Evolutionary conservation across 2,329 filamentous ascomycete species (phyloP), one percentile per base, ranked within the genome.

Genomic region (Colletotrichum sp.): DNA sequence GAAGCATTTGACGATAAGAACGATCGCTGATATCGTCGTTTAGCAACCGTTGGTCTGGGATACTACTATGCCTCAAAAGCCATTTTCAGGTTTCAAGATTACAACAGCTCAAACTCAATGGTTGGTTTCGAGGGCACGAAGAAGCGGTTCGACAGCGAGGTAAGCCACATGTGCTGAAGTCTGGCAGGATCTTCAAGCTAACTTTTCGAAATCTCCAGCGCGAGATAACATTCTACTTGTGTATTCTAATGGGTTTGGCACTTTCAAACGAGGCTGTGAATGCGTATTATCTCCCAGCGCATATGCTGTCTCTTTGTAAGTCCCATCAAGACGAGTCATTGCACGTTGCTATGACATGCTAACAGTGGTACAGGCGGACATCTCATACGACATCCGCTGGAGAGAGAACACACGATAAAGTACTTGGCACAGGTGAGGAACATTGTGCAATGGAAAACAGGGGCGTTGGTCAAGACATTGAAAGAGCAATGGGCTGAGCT

Each of bases 11-110:
- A 12, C 0, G 0, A 3, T 28, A 12, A 56, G 21, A 26, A 58
- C 26, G 16, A 3, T 48, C 4, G 7, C 26, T 43, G 18, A 52
- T 18, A 30, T 69, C 10, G 10, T n/a, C 18, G 4, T 18, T 16
- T 5, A 55, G 21, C 13, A 82, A 84, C 83, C 3, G 81, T 85
- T 26, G 84, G 82, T 13, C 73, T 85, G 76, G 83, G 85, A 58
- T 84, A 85, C 65, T 85, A 85, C 28, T 82, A 84, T 64, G 79
- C 83, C 3, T 62, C 75, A 1, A 77, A 63, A 14, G 69, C 74
- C 16, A 68, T 79, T 8, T 74, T 78, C 18, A 76, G 64, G 52
- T 72, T 79, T n/a, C 77, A 70, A 3, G 68, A 72, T 16, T 72
- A 76, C 67, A 77, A 73, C 18, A 71, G 55, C 34, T 61, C 74